Evolutionary conservation across 1,284 basidiomycete genomes (phyloP), one percentile per base, ranked within the genome.

Genomic region (Neotropicomus parvogracilis): DNA sequence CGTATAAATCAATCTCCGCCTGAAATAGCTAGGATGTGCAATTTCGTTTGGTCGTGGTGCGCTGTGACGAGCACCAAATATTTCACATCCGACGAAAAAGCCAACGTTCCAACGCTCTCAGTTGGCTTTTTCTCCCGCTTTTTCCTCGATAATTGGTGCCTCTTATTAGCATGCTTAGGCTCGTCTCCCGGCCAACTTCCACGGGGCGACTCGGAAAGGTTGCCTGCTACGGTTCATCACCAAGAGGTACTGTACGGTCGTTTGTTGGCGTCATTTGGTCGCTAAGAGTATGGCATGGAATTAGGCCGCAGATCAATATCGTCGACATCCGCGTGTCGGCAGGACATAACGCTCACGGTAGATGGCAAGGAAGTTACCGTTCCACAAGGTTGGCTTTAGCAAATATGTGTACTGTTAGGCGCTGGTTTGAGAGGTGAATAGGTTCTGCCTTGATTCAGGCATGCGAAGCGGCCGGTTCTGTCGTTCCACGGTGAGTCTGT

Each of bases 401-500:
- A 32, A 32, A 36, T 19, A 11, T 20, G 48, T 46, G 14, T 49
- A 38, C 6, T 34, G 44, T 39, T 32, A 33, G 49, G 45, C 27
- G 40, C 29, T 17, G 40, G 32, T 41, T 50, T 52, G 58, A 55
- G 49, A 52, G 28, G 19, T 49, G 44, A 41, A 50, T 53, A 91
- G 91, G 93, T 42, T 88, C 91, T 56, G 91, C 95, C 20, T 78
- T 99, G 59, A 97, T 98, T 67, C 95, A 98, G 73, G 95, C 95
- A 49, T 98, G 95, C 70, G 88, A 91, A 66, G 88, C 87, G 52
- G 89, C 89, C 47, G 88, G 88, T 40, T 77, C 86, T 34, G 74
- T 79, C 46, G 82, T 91, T 68, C 88, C 88, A 49, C 75, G 87
- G 85, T 88, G 58, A 51, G 76, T 67, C 51, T 41, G 47, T 31